Conservation (phyloP, 2,329 filamentous ascomycete species). For the Ophiostoma angusticollis region DNA sequence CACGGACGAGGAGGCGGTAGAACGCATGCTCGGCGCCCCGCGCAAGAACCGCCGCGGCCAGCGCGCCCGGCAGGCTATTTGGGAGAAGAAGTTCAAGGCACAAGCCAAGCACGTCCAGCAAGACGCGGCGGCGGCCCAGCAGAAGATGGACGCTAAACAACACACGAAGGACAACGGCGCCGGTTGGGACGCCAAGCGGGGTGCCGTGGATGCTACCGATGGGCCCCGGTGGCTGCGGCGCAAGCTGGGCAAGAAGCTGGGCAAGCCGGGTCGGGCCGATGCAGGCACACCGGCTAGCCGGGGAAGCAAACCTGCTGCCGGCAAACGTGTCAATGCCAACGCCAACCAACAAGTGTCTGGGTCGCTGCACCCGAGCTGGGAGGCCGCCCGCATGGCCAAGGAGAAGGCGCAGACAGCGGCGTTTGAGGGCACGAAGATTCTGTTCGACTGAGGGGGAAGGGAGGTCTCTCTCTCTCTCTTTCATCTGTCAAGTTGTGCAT, state of each 20-base stretch:
- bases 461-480: not conserved
- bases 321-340: no score
- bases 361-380: conserved; percentile 51
- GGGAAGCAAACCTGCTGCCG: no score
- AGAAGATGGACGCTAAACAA: conserved; percentile 25
- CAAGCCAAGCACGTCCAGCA: conserved; percentile 50
- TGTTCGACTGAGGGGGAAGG: conserved; percentile 30
- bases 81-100: conserved; percentile 66
- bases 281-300: no score
- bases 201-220: conserved; percentile 35
- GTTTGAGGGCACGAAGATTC: conserved; percentile 46
- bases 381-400: conserved; percentile 49
- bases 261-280: conserved; percentile 13
- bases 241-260: conserved; percentile 8
- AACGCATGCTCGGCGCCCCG: conserved; percentile 31
- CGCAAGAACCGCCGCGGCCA: conserved; percentile 64
- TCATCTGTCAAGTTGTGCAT: not conserved
- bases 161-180: conserved; percentile 45
- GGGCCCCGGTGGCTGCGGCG: conserved; percentile 32
- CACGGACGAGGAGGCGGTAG: conserved; percentile 48
- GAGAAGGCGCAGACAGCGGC: conserved; percentile 37
- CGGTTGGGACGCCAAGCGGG: conserved; percentile 43
- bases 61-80: conserved; percentile 63
- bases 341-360: conserved; percentile 22
- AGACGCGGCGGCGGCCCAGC: conserved; percentile 14